These are phyloP conservation scores for Paulownia fortunei DNA, from an alignment of 257 asterid genomes.

Conservation along the genomic window DNA sequence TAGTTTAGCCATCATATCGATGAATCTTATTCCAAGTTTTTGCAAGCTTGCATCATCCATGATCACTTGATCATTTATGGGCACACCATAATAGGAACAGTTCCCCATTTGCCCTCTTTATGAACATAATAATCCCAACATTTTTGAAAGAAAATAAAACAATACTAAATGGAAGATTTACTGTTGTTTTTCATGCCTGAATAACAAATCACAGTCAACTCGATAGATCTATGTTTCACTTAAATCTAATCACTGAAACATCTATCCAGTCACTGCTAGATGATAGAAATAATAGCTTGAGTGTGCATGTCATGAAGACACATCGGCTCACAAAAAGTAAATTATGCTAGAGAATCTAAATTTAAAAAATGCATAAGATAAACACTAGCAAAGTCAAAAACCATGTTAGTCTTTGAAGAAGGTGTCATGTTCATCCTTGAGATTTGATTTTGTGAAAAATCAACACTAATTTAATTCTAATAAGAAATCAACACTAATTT, in stretches of 20 bases:
- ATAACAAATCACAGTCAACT: constrained; percentile 6
- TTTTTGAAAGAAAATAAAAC: not conserved
- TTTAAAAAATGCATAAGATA: not conserved
- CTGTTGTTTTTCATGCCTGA: constrained; percentile 36
- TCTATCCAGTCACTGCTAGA: not conserved
- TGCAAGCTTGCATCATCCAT: constrained; percentile 52
- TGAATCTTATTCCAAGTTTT: constrained; percentile 41
- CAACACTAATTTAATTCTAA: constrained; percentile 8
- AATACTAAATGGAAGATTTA: not conserved
- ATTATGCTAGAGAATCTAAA: constrained; percentile 5
- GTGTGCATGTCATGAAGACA: not conserved
- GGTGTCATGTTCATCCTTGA: constrained; percentile 18
- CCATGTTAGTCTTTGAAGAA: not conserved
- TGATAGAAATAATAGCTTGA: not conserved
- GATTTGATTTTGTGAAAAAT: constrained; percentile 19
- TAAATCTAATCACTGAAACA: not conserved
- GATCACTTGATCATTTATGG: constrained; percentile 12
- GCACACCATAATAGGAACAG: constrained; percentile 19
- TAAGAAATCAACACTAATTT: too few species aligned
- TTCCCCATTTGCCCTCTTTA: not conserved
- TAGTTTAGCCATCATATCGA: constrained; percentile 35
- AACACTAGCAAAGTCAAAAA: not conserved
- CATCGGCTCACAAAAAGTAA: not conserved
- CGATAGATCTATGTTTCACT: not conserved
- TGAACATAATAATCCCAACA: constrained; percentile 3